phyloP scores from a whole-genome alignment of 345 rosid species.

The Eucalyptus microcorys region DNA sequence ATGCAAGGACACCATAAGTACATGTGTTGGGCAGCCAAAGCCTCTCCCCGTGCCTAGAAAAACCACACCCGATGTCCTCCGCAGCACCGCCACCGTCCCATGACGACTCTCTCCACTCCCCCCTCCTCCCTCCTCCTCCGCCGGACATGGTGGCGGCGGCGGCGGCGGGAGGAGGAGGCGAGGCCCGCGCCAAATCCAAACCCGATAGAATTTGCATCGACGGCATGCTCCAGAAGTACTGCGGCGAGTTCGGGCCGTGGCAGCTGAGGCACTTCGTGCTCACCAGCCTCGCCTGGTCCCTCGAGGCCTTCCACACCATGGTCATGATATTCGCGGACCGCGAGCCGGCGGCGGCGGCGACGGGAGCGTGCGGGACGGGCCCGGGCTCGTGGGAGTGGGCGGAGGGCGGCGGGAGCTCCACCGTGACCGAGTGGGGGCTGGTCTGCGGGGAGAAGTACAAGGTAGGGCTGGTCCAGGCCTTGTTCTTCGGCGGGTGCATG shows the following conservation, averaged over 20 bases:
- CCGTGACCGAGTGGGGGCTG: slow-evolving; percentile 80
- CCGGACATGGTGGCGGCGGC: slow-evolving; percentile 5
- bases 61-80: not conserved
- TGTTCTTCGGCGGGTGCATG: slow-evolving; percentile 89
- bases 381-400: slow-evolving; percentile 75
- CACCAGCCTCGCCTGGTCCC: slow-evolving; percentile 80
- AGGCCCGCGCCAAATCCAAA: not conserved
- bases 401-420: slow-evolving; percentile 53
- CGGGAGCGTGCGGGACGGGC: slow-evolving; percentile 28
- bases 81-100: not conserved
- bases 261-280: slow-evolving; percentile 76
- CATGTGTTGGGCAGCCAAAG: rapidly evolving
- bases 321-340: slow-evolving; percentile 90
- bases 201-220: slow-evolving; percentile 51
- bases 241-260: slow-evolving; percentile 93
- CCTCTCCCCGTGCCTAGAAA: not conserved
- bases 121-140: not conserved
- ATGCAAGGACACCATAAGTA: not conserved
- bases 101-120: not conserved
- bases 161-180: not conserved
- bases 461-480: slow-evolving; percentile 78
- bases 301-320: slow-evolving; percentile 93
- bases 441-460: slow-evolving; percentile 70
- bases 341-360: slow-evolving; percentile 41
- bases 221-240: slow-evolving; percentile 58